These are phyloP conservation scores for Lepiota subincarnata DNA, from an alignment of 768 basidiomycete species.

Conservation along the genomic window DNA sequence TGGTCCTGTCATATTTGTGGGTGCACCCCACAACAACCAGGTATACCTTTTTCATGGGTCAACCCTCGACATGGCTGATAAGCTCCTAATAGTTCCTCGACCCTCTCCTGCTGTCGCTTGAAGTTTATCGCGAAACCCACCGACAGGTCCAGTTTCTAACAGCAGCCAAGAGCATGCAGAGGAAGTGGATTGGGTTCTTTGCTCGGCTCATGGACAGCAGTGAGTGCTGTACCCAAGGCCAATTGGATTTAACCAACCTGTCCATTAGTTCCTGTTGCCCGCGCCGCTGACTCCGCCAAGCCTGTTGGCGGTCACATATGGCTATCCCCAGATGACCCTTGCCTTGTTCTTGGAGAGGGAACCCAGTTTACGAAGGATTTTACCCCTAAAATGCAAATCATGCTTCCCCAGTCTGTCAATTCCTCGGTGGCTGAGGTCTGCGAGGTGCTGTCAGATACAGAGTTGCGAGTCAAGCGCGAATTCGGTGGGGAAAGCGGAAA, in stretches of 20 bases:
- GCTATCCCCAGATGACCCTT: conserved; percentile 73
- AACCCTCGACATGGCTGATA: not conserved
- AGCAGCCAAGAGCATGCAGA: conserved; percentile 85
- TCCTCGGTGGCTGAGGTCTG: conserved; percentile 79
- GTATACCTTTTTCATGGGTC: conserved; percentile 30
- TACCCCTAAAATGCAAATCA: conserved; percentile 74
- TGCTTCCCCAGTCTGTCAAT: conserved; percentile 77
- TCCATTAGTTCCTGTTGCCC: conserved; percentile 78
- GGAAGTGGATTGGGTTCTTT: conserved; percentile 76
- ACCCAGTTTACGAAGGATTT: conserved; percentile 78
- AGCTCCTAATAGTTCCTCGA: conserved; percentile 72
- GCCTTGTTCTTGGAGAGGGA: conserved; percentile 74
- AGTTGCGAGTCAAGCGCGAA: conserved; percentile 80
- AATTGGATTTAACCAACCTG: conserved; percentile 14
- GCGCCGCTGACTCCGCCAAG: conserved; percentile 84
- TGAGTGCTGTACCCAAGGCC: conserved; percentile 32
- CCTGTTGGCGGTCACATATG: conserved; percentile 69
- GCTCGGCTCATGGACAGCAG: conserved; percentile 84
- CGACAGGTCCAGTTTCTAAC: conserved; percentile 83
- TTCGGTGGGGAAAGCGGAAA: conserved; percentile 81
- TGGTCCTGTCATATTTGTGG: conserved; percentile 91
- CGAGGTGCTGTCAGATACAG: conserved; percentile 85
- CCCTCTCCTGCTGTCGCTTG: conserved; percentile 76
- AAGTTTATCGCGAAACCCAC: conserved; percentile 80
- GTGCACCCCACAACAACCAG: conserved; percentile 90